Conservation (phyloP, 225 moss, liverwort and hornwort species). For the Physcomitrellopsis africana region DNA sequence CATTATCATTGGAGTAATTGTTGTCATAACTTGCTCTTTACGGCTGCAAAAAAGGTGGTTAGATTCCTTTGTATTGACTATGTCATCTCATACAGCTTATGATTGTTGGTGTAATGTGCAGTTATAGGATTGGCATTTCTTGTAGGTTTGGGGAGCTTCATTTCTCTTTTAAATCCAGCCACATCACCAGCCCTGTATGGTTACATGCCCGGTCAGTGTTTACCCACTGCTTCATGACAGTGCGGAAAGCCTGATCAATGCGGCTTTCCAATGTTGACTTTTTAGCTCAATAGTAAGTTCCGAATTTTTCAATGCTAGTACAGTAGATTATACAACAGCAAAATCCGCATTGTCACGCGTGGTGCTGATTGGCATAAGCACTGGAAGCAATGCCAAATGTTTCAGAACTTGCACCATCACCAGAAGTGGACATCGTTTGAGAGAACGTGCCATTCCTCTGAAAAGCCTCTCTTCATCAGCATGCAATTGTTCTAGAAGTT, state of each 20-base stretch:
- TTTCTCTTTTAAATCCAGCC: conserved; percentile 55
- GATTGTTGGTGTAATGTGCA: conserved; percentile 46
- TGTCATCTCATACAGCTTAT: background rate
- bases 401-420: too few species aligned
- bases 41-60: background rate
- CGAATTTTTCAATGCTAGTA: too few species aligned
- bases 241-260: too few species aligned
- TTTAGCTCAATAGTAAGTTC: too few species aligned
- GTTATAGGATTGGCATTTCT: conserved; percentile 67
- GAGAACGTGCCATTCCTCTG: background rate
- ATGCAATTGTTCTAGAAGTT: background rate
- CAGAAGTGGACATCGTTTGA: conserved; percentile 1
- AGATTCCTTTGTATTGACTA: background rate
- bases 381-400: conserved; percentile 31
- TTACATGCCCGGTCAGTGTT: too few species aligned
- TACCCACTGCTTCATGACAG: too few species aligned
- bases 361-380: conserved; percentile 69
- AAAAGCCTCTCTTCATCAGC: background rate
- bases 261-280: too few species aligned
- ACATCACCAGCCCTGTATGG: conserved; percentile 64
- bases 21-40: background rate
- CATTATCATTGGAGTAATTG: background rate
- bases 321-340: conserved; percentile 31
- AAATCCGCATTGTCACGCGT: conserved; percentile 28
- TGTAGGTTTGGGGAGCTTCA: conserved; percentile 68